These are phyloP conservation scores for Zasmidium citrigriseum DNA, from an alignment of 2,329 filamentous ascomycete species.

Conservation along the genomic window DNA sequence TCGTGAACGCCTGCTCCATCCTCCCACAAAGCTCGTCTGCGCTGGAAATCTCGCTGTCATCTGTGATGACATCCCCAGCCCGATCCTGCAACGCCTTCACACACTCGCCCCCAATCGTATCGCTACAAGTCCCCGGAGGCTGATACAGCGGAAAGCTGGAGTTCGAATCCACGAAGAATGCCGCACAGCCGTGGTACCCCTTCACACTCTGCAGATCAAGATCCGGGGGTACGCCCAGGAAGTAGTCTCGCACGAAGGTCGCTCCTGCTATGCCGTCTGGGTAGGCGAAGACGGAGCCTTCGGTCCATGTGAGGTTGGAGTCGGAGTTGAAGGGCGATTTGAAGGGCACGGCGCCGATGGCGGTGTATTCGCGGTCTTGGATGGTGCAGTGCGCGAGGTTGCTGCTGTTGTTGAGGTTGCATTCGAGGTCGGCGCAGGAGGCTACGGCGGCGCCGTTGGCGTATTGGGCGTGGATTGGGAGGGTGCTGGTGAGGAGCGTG, in stretches of 20 bases:
- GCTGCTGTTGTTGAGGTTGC: too few species aligned
- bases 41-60: background rate
- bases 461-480: background rate
- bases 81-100: background rate
- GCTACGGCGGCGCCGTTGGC: background rate
- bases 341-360: background rate
- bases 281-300: background rate
- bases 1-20: background rate
- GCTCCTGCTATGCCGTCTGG: background rate
- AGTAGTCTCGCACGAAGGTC: background rate
- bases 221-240: background rate
- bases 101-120: background rate
- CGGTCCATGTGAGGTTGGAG: background rate
- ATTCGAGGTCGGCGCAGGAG: background rate
- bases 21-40: background rate
- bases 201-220: background rate
- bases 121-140: background rate
- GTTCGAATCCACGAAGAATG: background rate
- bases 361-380: background rate
- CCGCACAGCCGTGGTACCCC: background rate
- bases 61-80: background rate
- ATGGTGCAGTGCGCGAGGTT: background rate
- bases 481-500: background rate
- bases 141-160: background rate
- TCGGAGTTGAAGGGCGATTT: background rate